These are phyloP conservation scores for Dactylis glomerata DNA, from an alignment of 176 grass and related monocot genomes.

Conservation along the genomic window DNA sequence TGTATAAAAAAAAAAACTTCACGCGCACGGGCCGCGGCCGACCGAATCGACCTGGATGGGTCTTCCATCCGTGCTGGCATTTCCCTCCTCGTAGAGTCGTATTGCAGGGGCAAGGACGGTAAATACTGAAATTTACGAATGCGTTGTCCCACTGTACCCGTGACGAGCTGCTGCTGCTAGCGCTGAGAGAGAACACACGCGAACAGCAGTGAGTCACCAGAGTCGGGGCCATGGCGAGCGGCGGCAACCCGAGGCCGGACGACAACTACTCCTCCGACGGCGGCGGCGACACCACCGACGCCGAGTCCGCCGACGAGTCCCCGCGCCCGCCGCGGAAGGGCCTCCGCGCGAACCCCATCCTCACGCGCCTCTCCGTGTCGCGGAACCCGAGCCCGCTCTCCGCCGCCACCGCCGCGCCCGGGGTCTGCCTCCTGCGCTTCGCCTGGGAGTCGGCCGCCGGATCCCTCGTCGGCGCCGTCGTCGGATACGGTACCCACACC, in stretches of 20 bases:
- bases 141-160: not conserved
- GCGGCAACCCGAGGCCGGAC: slow-evolving; percentile 22
- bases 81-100: not conserved
- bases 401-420: slow-evolving; percentile 41
- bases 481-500: slow-evolving; percentile 62
- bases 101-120: not conserved
- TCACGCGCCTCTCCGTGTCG: slow-evolving; percentile 52
- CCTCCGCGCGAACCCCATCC: slow-evolving; percentile 30
- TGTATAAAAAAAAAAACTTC: too few relatives aligned
- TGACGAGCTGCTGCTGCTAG: not conserved
- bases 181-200: not conserved
- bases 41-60: too few relatives aligned
- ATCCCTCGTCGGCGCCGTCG: slow-evolving; percentile 49
- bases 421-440: slow-evolving; percentile 60
- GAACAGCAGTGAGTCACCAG: not conserved
- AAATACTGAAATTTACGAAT: not conserved
- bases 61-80: not conserved
- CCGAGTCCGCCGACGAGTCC: slow-evolving; percentile 34
- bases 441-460: slow-evolving; percentile 56
- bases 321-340: not conserved
- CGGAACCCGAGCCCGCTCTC: slow-evolving; percentile 55
- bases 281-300: slow-evolving; percentile 23
- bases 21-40: too few relatives aligned
- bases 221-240: slow-evolving; percentile 33
- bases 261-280: slow-evolving; percentile 31